Conservation (phyloP, 148 eudicot species). For the Limonium bicolor region DNA sequence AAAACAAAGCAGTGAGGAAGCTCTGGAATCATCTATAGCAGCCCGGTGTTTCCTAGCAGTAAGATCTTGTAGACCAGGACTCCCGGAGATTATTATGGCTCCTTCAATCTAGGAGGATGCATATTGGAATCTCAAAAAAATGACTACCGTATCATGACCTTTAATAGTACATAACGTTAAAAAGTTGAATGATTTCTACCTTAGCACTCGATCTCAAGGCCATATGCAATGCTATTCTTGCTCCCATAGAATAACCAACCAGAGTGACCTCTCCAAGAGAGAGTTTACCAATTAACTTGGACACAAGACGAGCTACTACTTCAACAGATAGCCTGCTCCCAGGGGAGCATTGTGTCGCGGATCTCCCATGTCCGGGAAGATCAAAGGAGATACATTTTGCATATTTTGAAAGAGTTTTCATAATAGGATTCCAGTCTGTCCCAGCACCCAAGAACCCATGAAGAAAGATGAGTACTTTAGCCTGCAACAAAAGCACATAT, state of each 20-base stretch:
- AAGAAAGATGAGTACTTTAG: conserved; percentile 58
- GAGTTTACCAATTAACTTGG: conserved; percentile 29
- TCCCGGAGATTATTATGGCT: conserved; percentile 82
- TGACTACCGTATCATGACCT: no score
- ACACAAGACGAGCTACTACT: conserved; percentile 28
- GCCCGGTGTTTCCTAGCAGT: conserved; percentile 42
- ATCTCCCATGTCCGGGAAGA: conserved; percentile 91
- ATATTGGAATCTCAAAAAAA: not conserved
- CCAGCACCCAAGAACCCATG: conserved; percentile 91
- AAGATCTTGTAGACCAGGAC: conserved; percentile 60
- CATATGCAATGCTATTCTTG: conserved; percentile 74
- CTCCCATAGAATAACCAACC: conserved; percentile 97
- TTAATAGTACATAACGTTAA: no score
- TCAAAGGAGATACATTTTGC: conserved; percentile 77
- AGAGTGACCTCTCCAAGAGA: conserved; percentile 43
- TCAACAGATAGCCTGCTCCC: conserved; percentile 38
- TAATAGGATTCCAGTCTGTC: conserved; percentile 71
- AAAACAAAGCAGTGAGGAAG: conserved; percentile 32
- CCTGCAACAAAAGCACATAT: conserved; percentile 27
- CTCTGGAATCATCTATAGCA: conserved; percentile 67
- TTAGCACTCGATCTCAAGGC: conserved; percentile 42
- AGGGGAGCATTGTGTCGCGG: conserved; percentile 14
- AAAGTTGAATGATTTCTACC: conserved; percentile 31
- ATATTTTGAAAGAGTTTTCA: conserved; percentile 66
- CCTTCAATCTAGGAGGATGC: conserved; percentile 37